phyloP scores from a whole-genome alignment of 306 rosid genomes.

The Rosa persica region DNA sequence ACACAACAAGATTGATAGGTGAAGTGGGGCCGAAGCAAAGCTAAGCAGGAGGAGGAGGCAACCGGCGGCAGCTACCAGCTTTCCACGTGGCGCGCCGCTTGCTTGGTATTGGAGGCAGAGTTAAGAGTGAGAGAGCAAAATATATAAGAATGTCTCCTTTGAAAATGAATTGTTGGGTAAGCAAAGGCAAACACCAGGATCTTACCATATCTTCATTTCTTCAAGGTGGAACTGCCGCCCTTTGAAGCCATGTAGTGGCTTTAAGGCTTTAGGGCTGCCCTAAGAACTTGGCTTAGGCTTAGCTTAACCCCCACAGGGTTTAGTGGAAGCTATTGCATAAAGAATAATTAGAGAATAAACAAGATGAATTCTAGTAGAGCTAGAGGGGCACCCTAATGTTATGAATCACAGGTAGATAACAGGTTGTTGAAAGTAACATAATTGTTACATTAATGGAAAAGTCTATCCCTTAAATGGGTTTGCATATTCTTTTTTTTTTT shows the following conservation, averaged over 20 bases:
- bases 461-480: neutral
- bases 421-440: neutral
- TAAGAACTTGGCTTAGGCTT: neutral
- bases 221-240: slow-evolving; percentile 3
- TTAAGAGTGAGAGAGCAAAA: neutral
- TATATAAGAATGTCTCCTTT: slow-evolving; percentile 1
- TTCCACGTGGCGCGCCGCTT: slow-evolving; percentile 1
- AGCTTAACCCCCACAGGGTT: neutral
- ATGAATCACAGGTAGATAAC: neutral
- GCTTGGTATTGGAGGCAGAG: slow-evolving; percentile 2
- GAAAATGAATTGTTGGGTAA: slow-evolving; percentile 10
- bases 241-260: neutral
- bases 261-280: neutral
- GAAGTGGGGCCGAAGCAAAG: neutral
- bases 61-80: slow-evolving; percentile 7
- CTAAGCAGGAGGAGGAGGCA: neutral
- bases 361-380: neutral
- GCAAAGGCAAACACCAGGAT: slow-evolving; percentile 2
- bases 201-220: slow-evolving; percentile 21
- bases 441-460: neutral
- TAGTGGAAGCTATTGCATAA: neutral
- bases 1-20: neutral
- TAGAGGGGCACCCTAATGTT: neutral
- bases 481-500: neutral
- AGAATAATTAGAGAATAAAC: neutral